phyloP scores from a whole-genome alignment of 257 asterid species.

The Solanum acaule region DNA sequence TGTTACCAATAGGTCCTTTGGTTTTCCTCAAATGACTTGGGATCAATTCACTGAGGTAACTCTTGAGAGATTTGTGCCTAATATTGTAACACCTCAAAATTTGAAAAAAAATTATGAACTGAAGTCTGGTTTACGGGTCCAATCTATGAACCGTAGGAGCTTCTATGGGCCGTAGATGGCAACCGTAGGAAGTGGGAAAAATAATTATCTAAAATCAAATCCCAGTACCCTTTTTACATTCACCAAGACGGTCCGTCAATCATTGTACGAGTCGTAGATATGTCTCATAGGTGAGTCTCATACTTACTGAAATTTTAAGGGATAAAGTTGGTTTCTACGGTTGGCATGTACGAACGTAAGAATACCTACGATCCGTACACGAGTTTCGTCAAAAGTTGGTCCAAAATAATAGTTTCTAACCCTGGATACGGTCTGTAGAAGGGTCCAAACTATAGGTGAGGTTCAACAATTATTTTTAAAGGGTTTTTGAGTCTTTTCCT shows the following conservation, averaged over 20 bases:
- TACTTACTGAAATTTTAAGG: neutral
- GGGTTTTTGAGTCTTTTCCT: neutral
- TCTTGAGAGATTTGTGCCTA: neutral
- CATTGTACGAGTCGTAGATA: neutral
- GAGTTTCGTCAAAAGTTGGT: neutral
- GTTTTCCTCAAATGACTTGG: neutral
- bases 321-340: neutral
- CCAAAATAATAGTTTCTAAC: neutral
- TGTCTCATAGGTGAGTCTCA: neutral
- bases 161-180: neutral
- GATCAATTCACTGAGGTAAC: neutral
- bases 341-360: neutral
- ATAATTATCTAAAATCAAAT: too few relatives aligned
- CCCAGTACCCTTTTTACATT: neutral
- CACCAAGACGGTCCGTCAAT: neutral
- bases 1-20: neutral
- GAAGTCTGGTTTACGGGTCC: neutral
- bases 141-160: neutral
- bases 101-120: neutral
- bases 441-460: neutral
- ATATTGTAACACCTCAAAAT: too few relatives aligned
- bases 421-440: neutral
- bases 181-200: neutral
- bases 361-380: too few relatives aligned
- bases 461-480: neutral